phyloP scores from a whole-genome alignment of 2,329 filamentous ascomycete genomes.

The Pseudogymnoascus sp. region DNA sequence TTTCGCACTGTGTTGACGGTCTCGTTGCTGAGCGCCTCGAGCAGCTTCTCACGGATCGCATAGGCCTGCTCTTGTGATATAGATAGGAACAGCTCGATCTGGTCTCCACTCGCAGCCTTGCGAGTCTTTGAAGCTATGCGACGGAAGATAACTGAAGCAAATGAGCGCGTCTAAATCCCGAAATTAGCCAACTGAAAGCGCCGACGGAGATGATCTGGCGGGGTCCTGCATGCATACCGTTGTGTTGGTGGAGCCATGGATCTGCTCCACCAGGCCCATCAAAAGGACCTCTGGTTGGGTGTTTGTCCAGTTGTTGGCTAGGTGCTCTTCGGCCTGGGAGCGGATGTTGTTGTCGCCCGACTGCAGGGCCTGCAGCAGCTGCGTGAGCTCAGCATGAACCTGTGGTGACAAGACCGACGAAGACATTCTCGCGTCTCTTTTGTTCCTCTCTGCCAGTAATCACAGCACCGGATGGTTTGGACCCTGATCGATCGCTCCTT shows the following conservation, averaged over 20 bases:
- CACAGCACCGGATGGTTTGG: not conserved
- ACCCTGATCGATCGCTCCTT: not conserved
- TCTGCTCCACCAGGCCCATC: slow-evolving; percentile 91
- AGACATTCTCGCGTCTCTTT: slow-evolving; percentile 37
- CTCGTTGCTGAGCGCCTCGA: slow-evolving; percentile 69
- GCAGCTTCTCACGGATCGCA: slow-evolving; percentile 74
- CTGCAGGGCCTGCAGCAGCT: slow-evolving; percentile 82
- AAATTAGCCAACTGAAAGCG: not conserved
- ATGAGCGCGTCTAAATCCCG: slow-evolving; percentile 65
- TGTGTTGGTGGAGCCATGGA: slow-evolving; percentile 57
- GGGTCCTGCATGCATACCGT: slow-evolving; percentile 20
- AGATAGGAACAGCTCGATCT: slow-evolving; percentile 77
- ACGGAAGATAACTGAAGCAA: slow-evolving; percentile 88
- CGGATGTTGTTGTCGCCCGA: slow-evolving; percentile 81
- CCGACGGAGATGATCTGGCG: not conserved
- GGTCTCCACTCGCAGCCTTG: slow-evolving; percentile 64
- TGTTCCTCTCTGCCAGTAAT: not conserved
- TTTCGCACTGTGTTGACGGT: slow-evolving; percentile 68
- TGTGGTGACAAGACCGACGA: slow-evolving; percentile 76
- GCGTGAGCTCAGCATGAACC: slow-evolving; percentile 72
- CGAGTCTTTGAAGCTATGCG: slow-evolving; percentile 83
- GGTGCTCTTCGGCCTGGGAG: slow-evolving; percentile 78
- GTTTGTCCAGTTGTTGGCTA: slow-evolving; percentile 83
- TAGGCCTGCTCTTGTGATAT: slow-evolving; percentile 64
- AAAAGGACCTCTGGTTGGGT: slow-evolving; percentile 77